These are phyloP conservation scores for Dryas octopetala DNA, from an alignment of 306 rosid species.

Conservation along the genomic window DNA sequence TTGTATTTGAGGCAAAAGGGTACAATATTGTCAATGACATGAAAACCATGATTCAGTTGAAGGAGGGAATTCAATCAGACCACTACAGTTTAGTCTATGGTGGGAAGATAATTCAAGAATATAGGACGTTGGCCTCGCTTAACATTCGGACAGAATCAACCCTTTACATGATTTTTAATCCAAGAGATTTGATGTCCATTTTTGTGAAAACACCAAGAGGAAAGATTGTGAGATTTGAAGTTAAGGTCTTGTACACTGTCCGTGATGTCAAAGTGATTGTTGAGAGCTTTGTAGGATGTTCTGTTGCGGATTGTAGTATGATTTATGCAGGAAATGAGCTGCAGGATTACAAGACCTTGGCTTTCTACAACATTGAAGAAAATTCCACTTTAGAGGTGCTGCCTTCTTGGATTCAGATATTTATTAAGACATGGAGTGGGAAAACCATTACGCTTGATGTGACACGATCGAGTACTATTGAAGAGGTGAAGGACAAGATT, in stretches of 20 bases:
- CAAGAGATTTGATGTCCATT: constrained; percentile 8
- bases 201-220: constrained; percentile 13
- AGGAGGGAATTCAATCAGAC: constrained; percentile 11
- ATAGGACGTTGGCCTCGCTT: constrained; percentile 9
- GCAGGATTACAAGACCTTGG: constrained; percentile 15
- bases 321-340: constrained; percentile 17
- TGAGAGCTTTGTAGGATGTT: constrained; percentile 20
- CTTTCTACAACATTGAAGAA: constrained; percentile 17
- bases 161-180: constrained; percentile 13
- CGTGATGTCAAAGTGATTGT: constrained; percentile 14
- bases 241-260: constrained; percentile 17
- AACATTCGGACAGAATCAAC: constrained; percentile 15
- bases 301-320: constrained; percentile 10
- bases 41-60: constrained; percentile 14
- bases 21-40: constrained; percentile 13
- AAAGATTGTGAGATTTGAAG: background rate
- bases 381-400: constrained; percentile 13
- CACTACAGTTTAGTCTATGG: constrained; percentile 11
- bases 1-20: constrained; percentile 8
- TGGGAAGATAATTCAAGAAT: constrained; percentile 25
- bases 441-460: constrained; percentile 24
- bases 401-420: constrained; percentile 23
- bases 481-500: constrained; percentile 14
- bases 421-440: constrained; percentile 22
- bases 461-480: background rate